Conservation (phyloP, 2,329 filamentous ascomycete genomes). For the Trichoderma sp. region DNA sequence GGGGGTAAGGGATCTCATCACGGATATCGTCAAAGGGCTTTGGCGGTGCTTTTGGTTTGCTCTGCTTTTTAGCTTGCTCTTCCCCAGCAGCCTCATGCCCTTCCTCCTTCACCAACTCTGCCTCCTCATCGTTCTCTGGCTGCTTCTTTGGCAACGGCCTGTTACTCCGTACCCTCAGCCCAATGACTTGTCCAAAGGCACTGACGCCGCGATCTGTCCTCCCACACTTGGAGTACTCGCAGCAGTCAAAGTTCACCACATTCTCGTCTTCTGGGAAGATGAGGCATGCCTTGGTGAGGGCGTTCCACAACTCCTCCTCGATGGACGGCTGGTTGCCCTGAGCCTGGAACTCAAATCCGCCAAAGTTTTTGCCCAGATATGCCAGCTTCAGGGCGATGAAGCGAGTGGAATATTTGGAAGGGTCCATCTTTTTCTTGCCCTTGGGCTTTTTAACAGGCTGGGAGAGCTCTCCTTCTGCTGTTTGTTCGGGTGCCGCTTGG, state of each 20-base stretch:
- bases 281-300: conserved; percentile 77
- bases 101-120: background rate
- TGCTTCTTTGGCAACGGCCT: conserved; percentile 57
- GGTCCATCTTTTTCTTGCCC: conserved; percentile 66
- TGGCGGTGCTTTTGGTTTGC: conserved; percentile 25
- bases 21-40: conserved; percentile 64
- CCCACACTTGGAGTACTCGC: conserved; percentile 93
- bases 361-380: conserved; percentile 88
- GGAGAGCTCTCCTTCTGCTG: background rate
- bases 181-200: conserved; percentile 95
- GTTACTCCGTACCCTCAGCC: conserved; percentile 79
- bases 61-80: background rate
- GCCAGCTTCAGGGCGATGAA: conserved; percentile 91
- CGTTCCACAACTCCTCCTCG: conserved; percentile 93
- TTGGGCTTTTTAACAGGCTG: conserved; percentile 44
- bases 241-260: conserved; percentile 76
- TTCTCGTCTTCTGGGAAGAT: conserved; percentile 71
- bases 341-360: conserved; percentile 86
- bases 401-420: conserved; percentile 78
- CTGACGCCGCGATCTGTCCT: conserved; percentile 92
- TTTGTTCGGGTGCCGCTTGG: background rate
- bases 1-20: conserved; percentile 84
- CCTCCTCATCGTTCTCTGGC: conserved; percentile 28
- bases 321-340: conserved; percentile 77
- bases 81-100: conserved; percentile 22